Base-by-base conservation (phyloP, 169 alveolate species). In the Ichthyophthirius multifiliis region DNA sequence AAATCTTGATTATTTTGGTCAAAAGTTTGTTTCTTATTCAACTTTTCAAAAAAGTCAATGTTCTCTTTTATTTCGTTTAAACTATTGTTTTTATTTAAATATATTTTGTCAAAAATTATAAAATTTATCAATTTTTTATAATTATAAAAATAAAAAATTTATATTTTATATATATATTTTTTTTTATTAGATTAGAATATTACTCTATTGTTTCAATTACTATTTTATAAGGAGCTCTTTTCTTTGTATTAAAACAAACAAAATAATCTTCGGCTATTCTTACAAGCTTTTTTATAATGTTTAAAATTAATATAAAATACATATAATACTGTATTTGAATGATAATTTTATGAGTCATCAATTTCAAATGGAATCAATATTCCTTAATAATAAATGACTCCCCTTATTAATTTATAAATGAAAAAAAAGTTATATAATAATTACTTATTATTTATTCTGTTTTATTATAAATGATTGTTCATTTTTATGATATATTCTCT, bases 201-300 rank as follows among this genome's bases (percentile, higher is more conserved):
- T 79, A 79, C 85, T 79, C 77, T 4, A 92, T 83, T 46, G 90
- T 83, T 76, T 92, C 96, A 67, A 88, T 75, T 0, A 90, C 89
- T 7, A 92, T 71, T 71, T 84, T 88, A 23, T 89, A 74, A 7
- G 95, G 96, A 35, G 87, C 90, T 67, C 96, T 80, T 80, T 80
- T 78, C 55, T 89, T 90, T 1, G 96, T 92, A 45, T 90, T 85
- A 65, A 90, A 90, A 46, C 85, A 79, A 12, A 41, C 34, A 47
- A 47, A 71, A 20, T 81, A 75, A 47, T 81, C 65, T 34, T 81
- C 86, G 9, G 73, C 39, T 18, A 81, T 81, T 20, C 41, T 39
- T 20, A 81, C 86, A 43, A 79, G 43, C 62, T 65, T 18, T 27
- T 43, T 74, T 1, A 5, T 32, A 30, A 13, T 55, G 27, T 30